phyloP scores from a whole-genome alignment of 108 stramenopile species.

The Aureococcus anophagefferens region DNA sequence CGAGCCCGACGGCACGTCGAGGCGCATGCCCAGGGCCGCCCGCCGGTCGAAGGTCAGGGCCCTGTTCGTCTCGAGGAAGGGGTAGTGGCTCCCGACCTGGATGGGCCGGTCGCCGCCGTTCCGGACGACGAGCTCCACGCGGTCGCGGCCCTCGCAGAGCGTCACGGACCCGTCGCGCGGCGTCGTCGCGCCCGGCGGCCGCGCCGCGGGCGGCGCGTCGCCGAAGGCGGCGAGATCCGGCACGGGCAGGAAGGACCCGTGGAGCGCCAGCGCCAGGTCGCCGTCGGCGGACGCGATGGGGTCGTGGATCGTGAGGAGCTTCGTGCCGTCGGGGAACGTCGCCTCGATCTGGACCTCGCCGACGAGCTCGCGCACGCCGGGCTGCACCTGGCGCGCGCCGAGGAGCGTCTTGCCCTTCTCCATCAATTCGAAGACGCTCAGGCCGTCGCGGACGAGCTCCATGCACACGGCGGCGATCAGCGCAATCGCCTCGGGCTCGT shows the following conservation, averaged over 20 bases:
- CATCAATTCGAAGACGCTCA: constrained; percentile 73
- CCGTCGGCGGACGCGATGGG: constrained; percentile 61
- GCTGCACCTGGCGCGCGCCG: constrained; percentile 69
- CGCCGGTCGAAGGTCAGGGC: constrained; percentile 74
- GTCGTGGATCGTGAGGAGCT: constrained; percentile 81
- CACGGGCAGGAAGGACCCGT: constrained; percentile 77
- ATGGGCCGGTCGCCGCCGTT: constrained; percentile 93
- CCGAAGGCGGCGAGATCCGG: constrained; percentile 59
- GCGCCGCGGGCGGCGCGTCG: not conserved
- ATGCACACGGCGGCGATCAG: constrained; percentile 84
- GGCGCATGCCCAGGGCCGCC: constrained; percentile 64
- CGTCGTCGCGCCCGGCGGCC: constrained; percentile 20
- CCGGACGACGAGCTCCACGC: constrained; percentile 72
- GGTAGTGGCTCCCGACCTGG: constrained; percentile 82
- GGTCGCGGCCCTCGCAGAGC: constrained; percentile 44
- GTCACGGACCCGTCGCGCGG: constrained; percentile 33
- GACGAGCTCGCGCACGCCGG: constrained; percentile 69
- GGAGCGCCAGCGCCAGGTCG: constrained; percentile 69
- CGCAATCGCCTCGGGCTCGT: constrained; percentile 74
- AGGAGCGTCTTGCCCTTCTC: constrained; percentile 61
- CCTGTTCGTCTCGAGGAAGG: constrained; percentile 70
- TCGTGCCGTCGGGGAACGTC: constrained; percentile 96
- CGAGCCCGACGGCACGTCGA: constrained; percentile 83
- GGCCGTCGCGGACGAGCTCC: constrained; percentile 81
- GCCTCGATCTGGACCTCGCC: constrained; percentile 90